Evolutionary conservation across 1,284 basidiomycete genomes (phyloP).

Genomic region (Rhodotorula mucilaginosa): DNA sequence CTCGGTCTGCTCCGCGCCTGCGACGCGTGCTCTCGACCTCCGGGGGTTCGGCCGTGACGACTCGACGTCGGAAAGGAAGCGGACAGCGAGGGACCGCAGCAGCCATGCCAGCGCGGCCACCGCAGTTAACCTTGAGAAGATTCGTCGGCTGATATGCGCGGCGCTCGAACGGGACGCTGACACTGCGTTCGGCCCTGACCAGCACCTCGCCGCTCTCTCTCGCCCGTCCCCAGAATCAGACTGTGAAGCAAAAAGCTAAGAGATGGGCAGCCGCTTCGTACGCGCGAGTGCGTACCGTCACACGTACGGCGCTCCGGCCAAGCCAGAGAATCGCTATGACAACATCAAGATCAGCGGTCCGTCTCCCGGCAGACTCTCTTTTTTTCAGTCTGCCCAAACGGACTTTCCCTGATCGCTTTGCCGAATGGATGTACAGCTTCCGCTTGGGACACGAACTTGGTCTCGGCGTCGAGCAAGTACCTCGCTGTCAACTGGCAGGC

Average conservation of each 20-base stretch:
- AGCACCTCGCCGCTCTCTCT: too few species aligned
- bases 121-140: too few species aligned
- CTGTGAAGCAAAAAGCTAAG: not conserved
- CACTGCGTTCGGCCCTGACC: too few species aligned
- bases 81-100: too few species aligned
- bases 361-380: not conserved
- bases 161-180: too few species aligned
- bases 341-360: slow-evolving; percentile 66
- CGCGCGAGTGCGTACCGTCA: slow-evolving; percentile 19
- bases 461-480: slow-evolving; percentile 75
- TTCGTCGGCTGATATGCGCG: too few species aligned
- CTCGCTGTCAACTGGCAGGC: slow-evolving; percentile 77
- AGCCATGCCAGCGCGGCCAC: too few species aligned
- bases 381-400: not conserved
- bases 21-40: too few species aligned
- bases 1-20: too few species aligned
- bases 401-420: not conserved
- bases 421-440: not conserved
- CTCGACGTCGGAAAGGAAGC: too few species aligned
- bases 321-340: slow-evolving; percentile 60
- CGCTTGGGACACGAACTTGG: slow-evolving; percentile 95
- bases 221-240: too few species aligned
- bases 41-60: too few species aligned
- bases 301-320: slow-evolving; percentile 36
- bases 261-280: slow-evolving; percentile 17